Evolutionary conservation across 768 basidiomycete species (phyloP).

Genomic region (Lactifluus hygrophoroides): DNA sequence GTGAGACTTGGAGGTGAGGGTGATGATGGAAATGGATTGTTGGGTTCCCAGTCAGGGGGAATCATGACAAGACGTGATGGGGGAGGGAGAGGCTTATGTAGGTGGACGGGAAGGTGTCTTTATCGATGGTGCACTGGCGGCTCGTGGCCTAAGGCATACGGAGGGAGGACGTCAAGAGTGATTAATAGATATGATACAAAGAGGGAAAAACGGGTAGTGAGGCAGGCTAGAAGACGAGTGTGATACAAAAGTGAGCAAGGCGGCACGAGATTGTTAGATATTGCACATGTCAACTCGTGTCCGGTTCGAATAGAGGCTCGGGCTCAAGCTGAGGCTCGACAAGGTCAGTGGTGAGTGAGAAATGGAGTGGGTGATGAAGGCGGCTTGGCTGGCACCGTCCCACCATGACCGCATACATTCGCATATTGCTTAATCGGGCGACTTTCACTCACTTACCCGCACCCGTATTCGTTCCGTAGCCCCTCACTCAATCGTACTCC

Average conservation of each 20-base stretch:
- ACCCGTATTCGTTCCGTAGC: no score
- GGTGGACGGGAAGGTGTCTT: conserved; percentile 39
- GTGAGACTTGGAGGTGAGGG: neutral
- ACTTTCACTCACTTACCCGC: neutral
- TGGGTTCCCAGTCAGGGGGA: neutral
- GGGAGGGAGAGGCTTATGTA: conserved; percentile 30
- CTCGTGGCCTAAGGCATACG: conserved; percentile 31
- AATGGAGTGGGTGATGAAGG: neutral
- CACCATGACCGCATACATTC: neutral
- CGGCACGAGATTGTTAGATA: neutral
- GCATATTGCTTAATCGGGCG: neutral
- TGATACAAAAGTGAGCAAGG: conserved; percentile 1
- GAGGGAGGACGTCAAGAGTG: neutral
- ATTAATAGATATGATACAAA: conserved; percentile 6
- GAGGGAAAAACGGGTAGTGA: neutral
- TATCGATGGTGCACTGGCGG: conserved; percentile 40
- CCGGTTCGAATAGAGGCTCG: neutral
- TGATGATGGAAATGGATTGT: neutral
- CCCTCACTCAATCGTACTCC: neutral
- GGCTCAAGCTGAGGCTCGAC: neutral
- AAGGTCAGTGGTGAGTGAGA: neutral
- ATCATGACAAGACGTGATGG: conserved; percentile 1
- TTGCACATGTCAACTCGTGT: neutral
- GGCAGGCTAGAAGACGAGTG: neutral
- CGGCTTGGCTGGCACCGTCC: neutral